Percentiles rank a stretch among this genome's conserved stretches.
phyloP scores from a whole-genome alignment of 176 grass and related monocot species.

The Aechmea fasciata region DNA sequence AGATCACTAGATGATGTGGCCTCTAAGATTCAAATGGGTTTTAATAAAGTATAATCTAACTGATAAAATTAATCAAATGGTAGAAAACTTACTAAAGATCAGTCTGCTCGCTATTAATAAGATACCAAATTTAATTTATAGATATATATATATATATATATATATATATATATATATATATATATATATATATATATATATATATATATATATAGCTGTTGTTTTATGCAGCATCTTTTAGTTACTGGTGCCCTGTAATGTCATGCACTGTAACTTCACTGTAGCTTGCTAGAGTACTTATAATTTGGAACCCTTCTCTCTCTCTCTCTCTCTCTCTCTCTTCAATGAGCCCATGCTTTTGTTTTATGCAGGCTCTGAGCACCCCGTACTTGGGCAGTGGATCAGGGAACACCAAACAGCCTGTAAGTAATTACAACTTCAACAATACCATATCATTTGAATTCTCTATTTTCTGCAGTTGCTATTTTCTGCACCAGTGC shows the following conservation, averaged over 20 bases:
- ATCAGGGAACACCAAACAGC: conserved; percentile 23
- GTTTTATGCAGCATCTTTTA: conserved; percentile 37
- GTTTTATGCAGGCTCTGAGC: conserved; percentile 69
- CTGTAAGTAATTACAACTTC: conserved; percentile 13
- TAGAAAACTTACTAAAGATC: too few relatives aligned
- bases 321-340: neutral
- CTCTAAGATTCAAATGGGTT: too few relatives aligned
- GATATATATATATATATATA: too few relatives aligned
- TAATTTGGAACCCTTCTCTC: neutral
- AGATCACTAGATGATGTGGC: too few relatives aligned
- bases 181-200: too few relatives aligned
- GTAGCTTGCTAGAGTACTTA: conserved; percentile 17
- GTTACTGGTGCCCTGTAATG: conserved; percentile 11
- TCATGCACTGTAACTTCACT: conserved; percentile 16
- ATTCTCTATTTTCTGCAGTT: neutral
- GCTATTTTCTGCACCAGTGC: too few relatives aligned
- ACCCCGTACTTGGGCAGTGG: conserved; percentile 51
- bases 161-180: too few relatives aligned
- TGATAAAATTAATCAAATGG: too few relatives aligned
- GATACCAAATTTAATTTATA: too few relatives aligned
- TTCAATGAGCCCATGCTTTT: conserved; percentile 6
- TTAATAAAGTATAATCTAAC: too few relatives aligned
- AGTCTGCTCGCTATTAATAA: too few relatives aligned
- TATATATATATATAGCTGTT: neutral
- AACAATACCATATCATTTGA: conserved; percentile 11